Evolutionary conservation across 2,329 filamentous ascomycete genomes (phyloP), one percentile per base, ranked within the genome.

Genomic region (Purpureocillium lavendulum): DNA sequence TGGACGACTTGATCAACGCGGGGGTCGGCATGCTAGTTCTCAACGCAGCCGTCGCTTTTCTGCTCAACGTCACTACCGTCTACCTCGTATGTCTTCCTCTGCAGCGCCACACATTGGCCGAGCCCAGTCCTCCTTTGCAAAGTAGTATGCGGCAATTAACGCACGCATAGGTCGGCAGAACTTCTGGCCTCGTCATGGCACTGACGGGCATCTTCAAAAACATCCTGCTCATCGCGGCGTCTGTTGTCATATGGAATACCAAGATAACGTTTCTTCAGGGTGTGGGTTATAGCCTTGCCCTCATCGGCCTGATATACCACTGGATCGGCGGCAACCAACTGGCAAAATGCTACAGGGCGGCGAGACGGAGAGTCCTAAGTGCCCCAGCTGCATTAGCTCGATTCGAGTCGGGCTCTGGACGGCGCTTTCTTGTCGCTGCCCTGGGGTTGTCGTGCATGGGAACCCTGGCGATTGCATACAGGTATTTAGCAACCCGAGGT

Each of bases 131-230:
- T n/a, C n/a, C n/a, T n/a, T 21, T n/a, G 29, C 29, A 30, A 30
- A 14, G n/a, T n/a, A n/a, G n/a, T n/a, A n/a, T n/a, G n/a, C n/a
- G n/a, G n/a, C 11, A 12, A 12, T 12, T 30, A 30, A 30, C 29
- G 29, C 13, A 12, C 29, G 6, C 12, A 13, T 35, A 89, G 84
- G 92, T 92, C 53, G 85, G 86, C 58, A 87, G 86, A 66, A 92
- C 86, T 9, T 92, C 86, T 4, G 84, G 83, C 40, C 75, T 92
- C 38, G 84, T 88, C 50, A 82, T 92, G 64, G 87, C 85, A 28
- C 76, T 92, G 21, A 87, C 81, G 44, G 85, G 87, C 58, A 86
- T 92, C 48, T 75, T 90, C 54, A 92, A 92, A 66, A 85, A 87
- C 61, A 88, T 92, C 45, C 75, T 92, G 42, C 79, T 92, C 39